Evolutionary conservation across 345 rosid genomes (phyloP).

Genomic region (Fremontodendron californicum): DNA sequence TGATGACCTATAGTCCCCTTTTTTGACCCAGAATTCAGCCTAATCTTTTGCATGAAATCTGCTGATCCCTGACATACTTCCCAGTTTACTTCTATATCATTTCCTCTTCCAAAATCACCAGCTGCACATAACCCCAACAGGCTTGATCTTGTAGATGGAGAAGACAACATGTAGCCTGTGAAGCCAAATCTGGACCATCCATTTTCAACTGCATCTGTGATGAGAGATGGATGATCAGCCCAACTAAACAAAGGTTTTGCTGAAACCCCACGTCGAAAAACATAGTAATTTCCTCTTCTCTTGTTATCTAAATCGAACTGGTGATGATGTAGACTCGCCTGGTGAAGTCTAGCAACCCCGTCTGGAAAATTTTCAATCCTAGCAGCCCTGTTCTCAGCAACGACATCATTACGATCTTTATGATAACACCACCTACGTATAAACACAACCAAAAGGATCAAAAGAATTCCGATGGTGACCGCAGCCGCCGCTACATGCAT

Average conservation of each 20-base stretch:
- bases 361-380: conserved; percentile 36
- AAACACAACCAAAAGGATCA: conserved; percentile 29
- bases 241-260: conserved; percentile 53
- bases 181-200: conserved; percentile 93
- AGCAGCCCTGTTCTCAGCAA: background rate
- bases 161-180: conserved; percentile 32
- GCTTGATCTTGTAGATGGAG: conserved; percentile 35
- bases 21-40: conserved; percentile 52
- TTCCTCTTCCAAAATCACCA: conserved; percentile 38
- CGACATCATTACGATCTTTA: conserved; percentile 11
- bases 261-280: conserved; percentile 40
- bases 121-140: conserved; percentile 53
- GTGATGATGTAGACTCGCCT: conserved; percentile 31
- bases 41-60: conserved; percentile 71
- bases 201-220: conserved; percentile 70
- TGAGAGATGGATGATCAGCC: conserved; percentile 70
- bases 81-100: conserved; percentile 63
- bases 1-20: conserved; percentile 14
- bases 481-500: conserved; percentile 28
- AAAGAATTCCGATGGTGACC: conserved; percentile 23
- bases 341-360: conserved; percentile 61
- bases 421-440: conserved; percentile 41
- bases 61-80: conserved; percentile 72
- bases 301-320: conserved; percentile 47
- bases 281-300: conserved; percentile 41